Conservation (phyloP, 2,329 filamentous ascomycete species). For the Dactylellina cionopaga region DNA sequence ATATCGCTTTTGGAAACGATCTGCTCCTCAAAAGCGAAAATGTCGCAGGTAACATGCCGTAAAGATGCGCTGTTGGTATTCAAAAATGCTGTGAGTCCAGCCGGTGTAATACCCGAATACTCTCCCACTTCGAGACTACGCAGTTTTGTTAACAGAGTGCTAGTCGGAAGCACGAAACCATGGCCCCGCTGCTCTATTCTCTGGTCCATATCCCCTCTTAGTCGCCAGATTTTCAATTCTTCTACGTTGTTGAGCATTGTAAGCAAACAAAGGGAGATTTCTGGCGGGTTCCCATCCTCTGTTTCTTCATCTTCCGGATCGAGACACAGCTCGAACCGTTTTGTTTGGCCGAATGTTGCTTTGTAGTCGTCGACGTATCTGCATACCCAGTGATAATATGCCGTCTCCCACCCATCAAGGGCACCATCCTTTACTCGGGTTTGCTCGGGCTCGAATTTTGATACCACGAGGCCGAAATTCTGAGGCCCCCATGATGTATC, state of each 20-base stretch:
- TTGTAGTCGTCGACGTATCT: slow-evolving; percentile 41
- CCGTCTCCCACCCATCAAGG: slow-evolving; percentile 14
- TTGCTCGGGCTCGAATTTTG: slow-evolving; percentile 34
- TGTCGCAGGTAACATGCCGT: slow-evolving; percentile 22
- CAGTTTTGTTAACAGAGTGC: slow-evolving; percentile 13
- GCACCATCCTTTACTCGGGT: slow-evolving; percentile 11
- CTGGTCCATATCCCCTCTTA: slow-evolving; percentile 12
- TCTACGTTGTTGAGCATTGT: slow-evolving; percentile 42
- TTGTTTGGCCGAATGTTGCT: slow-evolving; percentile 29
- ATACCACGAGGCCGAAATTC: slow-evolving; percentile 30
- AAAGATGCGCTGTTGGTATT: slow-evolving; percentile 13
- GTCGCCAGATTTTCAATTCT: slow-evolving; percentile 34
- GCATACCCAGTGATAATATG: slow-evolving; percentile 44
- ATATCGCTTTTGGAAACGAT: slow-evolving; percentile 19
- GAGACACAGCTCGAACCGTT: slow-evolving; percentile 35
- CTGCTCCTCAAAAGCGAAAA: slow-evolving; percentile 22
- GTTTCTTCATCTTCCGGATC: slow-evolving; percentile 27
- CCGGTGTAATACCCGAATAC: slow-evolving; percentile 9
- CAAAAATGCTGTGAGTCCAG: slow-evolving; percentile 15
- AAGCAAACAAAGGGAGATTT: slow-evolving; percentile 22
- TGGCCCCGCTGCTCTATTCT: neutral
- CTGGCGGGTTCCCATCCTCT: slow-evolving; percentile 4
- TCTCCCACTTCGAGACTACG: slow-evolving; percentile 31
- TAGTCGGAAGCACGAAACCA: slow-evolving; percentile 29
- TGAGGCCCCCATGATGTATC: slow-evolving; percentile 33